Base-by-base conservation (phyloP, 768 basidiomycete genomes). In the Lentinula edodes region DNA sequence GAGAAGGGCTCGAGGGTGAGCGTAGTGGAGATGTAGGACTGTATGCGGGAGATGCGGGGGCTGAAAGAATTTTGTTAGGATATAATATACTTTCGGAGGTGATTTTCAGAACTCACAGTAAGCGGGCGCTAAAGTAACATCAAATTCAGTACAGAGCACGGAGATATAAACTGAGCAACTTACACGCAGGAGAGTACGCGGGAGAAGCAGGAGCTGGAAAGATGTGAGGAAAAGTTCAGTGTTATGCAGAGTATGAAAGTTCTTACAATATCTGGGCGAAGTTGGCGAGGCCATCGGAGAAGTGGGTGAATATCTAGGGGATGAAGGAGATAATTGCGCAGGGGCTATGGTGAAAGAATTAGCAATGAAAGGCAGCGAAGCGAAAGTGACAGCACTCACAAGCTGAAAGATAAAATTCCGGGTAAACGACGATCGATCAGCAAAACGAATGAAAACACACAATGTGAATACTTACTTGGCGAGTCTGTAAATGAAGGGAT, bases 281-380 rank as follows among this genome's bases (percentile, higher is more conserved):
- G 95, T 84, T 0, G 95, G 95, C 2, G 92, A 94, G 7, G 88
- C 85, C 72, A 81, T 76, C n/a, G 95, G 95, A 3, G 93, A 95
- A 0, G 95, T 93, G 2, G 95, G 95, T 10, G 93, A 95, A 73
- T 95, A 97, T 68, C 89, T 91, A 6, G 94, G 94, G 35, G 93
- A 95, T 4, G 94, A 86, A 0, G 93, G 94, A 7, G 94, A 95
- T 78, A 90, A 83, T 60, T 91, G 88, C 23, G 86, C 83, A 38
- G 91, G 90, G 5, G 91, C 89, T 89, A 58, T 42, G n/a, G 63
- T 63, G 62, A 59, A 54, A 60, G 20, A 67, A 38, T 64, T 61
- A 39, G 8, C 15, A 38, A 32, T 46, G 61, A 63, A 43, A 39
- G 52, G 28, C 28, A 28, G 28, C 28, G 28, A 28, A 28, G 28